Conservation (phyloP, 768 basidiomycete species). For the Lentinula sp. region DNA sequence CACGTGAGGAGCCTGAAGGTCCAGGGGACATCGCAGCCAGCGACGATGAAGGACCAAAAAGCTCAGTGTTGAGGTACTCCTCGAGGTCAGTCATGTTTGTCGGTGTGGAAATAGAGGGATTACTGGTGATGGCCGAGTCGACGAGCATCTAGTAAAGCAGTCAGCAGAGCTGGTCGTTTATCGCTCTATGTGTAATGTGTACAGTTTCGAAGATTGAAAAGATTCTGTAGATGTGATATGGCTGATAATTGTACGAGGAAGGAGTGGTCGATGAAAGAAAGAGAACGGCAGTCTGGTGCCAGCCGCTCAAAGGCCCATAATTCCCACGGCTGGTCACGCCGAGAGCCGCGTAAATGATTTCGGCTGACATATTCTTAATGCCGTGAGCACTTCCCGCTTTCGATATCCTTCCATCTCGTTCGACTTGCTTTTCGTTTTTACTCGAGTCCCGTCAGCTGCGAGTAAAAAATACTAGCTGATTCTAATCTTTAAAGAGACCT, state of each 20-base stretch:
- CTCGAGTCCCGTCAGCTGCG: background rate
- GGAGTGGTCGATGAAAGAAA: background rate
- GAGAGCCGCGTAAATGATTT: background rate
- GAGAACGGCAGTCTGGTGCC: background rate
- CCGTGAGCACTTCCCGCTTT: background rate
- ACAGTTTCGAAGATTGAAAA: background rate
- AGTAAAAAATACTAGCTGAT: background rate
- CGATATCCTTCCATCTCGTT: background rate
- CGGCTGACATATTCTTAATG: background rate
- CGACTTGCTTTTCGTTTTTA: background rate
- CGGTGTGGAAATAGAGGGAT: background rate
- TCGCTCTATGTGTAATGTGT: background rate
- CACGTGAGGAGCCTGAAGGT: slow-evolving; percentile 27
- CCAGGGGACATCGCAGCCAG: background rate
- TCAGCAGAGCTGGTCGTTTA: background rate
- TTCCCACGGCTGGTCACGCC: background rate
- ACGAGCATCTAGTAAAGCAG: background rate
- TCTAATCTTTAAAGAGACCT: too few species aligned
- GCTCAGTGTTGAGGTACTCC: slow-evolving; percentile 6
- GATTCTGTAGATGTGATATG: background rate
- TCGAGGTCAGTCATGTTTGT: background rate
- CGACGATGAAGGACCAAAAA: background rate
- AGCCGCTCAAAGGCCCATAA: background rate
- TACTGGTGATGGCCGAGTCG: background rate
- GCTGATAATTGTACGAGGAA: background rate